phyloP scores from a whole-genome alignment of 345 rosid genomes.

The Eucalyptus erythrocorys region DNA sequence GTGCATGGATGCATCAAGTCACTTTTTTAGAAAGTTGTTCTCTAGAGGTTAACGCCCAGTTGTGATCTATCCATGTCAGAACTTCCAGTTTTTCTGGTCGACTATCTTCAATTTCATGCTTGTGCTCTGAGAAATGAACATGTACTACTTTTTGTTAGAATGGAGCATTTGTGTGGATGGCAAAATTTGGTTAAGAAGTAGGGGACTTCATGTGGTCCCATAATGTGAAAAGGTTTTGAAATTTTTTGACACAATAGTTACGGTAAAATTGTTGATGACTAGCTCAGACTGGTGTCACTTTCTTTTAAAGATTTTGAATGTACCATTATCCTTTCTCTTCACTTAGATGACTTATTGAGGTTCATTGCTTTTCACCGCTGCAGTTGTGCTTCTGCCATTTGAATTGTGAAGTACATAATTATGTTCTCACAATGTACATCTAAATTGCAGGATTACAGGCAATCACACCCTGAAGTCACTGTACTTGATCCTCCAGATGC shows the following conservation, averaged over 20 bases:
- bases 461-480: slow-evolving; percentile 66
- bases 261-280: not conserved
- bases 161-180: not conserved
- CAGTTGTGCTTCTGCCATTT: not conserved
- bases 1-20: not conserved
- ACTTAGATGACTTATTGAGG: not conserved
- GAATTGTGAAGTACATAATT: not conserved
- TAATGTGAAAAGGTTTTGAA: not conserved
- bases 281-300: not conserved
- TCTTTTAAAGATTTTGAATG: not conserved
- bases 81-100: not conserved
- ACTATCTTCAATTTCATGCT: not conserved
- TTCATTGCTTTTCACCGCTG: not conserved
- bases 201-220: not conserved
- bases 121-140: not conserved
- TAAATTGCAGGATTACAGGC: slow-evolving; percentile 45
- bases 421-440: not conserved
- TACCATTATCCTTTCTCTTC: not conserved
- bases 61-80: not conserved
- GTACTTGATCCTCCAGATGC: slow-evolving; percentile 87
- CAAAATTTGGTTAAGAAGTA: not conserved
- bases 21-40: not conserved
- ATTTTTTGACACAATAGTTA: not conserved
- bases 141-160: not conserved
- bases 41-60: not conserved